Evolutionary conservation across 2,329 filamentous ascomycete genomes (phyloP).

Genomic region (Colletotrichum phormii): DNA sequence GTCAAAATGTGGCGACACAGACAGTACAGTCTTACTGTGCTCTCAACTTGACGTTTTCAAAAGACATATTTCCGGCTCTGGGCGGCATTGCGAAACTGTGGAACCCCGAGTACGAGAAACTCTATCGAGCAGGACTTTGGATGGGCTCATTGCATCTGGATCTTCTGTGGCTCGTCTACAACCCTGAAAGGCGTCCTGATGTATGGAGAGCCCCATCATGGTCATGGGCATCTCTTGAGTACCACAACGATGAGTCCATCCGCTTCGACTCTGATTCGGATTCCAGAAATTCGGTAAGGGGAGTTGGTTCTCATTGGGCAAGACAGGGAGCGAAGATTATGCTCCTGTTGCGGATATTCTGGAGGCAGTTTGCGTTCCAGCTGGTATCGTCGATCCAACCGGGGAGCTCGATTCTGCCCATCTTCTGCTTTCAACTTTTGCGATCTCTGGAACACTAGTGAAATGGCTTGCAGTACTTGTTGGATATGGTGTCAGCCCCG

Average conservation of each 20-base stretch:
- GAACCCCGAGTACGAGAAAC: not conserved
- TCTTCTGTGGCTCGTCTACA: not conserved
- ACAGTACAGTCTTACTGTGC: not conserved
- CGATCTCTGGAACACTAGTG: not conserved
- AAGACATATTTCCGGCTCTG: not conserved
- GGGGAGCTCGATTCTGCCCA: not conserved
- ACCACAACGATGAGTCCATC: not conserved
- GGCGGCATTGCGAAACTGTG: not conserved
- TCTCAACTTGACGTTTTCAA: not conserved
- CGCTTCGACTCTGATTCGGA: not conserved
- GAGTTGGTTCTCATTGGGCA: not conserved
- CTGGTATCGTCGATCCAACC: not conserved
- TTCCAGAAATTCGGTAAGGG: not conserved
- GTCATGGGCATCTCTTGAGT: not conserved
- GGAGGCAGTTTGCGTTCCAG: not conserved
- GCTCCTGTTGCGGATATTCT: not conserved
- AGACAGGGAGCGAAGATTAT: not conserved
- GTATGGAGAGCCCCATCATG: not conserved
- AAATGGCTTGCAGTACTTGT: not conserved
- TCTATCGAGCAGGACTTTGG: not conserved
- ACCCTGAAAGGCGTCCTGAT: not conserved
- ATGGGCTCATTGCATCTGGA: not conserved
- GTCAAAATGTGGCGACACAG: not conserved
- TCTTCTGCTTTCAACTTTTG: not conserved
- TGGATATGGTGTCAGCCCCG: not conserved